phyloP scores from a whole-genome alignment of 2,329 filamentous ascomycete genomes.

The Periglandula ipomoeae region DNA sequence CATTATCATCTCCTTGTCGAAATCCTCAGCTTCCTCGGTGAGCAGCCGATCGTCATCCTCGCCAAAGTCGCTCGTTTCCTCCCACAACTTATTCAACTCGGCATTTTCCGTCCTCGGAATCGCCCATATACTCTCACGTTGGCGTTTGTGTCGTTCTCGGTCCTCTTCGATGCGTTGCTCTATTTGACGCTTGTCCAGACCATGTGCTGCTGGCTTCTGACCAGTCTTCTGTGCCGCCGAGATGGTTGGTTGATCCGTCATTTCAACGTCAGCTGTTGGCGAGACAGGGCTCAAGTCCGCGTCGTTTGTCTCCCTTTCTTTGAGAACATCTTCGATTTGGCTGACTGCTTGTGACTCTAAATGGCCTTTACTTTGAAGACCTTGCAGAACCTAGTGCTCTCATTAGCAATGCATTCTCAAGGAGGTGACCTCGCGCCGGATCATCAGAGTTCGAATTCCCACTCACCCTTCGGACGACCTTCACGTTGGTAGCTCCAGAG shows the following conservation, averaged over 20 bases:
- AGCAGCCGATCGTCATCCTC: conserved; percentile 77
- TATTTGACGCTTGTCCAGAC: conserved; percentile 75
- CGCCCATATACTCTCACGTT: conserved; percentile 90
- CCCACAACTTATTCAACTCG: conserved; percentile 77
- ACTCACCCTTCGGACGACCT: conserved; percentile 73
- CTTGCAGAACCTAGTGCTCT: conserved; percentile 50
- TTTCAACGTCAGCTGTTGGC: conserved; percentile 34
- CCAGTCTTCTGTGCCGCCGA: conserved; percentile 29
- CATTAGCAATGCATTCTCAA: neutral
- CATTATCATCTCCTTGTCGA: conserved; percentile 31
- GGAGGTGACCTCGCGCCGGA: too few relatives aligned
- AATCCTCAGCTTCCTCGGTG: conserved; percentile 59
- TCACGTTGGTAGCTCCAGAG: conserved; percentile 85
- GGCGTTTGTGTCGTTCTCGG: conserved; percentile 83
- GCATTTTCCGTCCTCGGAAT: conserved; percentile 52
- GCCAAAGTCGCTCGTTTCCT: conserved; percentile 76
- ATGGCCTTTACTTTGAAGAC: conserved; percentile 61
- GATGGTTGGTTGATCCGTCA: conserved; percentile 31
- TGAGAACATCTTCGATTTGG: conserved; percentile 77
- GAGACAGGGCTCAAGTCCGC: conserved; percentile 46
- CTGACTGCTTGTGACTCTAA: conserved; percentile 64
- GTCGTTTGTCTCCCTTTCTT: conserved; percentile 61
- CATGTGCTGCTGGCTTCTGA: conserved; percentile 24
- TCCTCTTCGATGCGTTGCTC: conserved; percentile 97
- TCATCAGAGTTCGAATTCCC: neutral